Base-by-base conservation (phyloP, 306 rosid genomes). In the Arachis stenosperma region DNA sequence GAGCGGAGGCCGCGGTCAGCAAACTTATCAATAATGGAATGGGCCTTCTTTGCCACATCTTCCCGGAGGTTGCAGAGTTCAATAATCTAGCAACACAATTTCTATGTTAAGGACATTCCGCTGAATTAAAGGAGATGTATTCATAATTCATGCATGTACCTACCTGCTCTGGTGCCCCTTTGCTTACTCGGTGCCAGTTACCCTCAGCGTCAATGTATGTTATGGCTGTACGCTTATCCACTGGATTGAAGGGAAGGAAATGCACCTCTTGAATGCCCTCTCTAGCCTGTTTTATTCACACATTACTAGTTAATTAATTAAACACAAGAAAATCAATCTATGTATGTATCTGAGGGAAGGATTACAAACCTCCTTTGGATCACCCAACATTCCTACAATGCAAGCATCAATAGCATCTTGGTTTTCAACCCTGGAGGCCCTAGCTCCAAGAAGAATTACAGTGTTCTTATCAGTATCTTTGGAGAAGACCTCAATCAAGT, bases 151-250 rank as follows among this genome's bases (percentile, higher is more conserved):
- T 33, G 37, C 4, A 33, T 33, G 4, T 30, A 53, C 46, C 39
- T 71, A 91, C 97, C 90, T 92, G 98, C 77, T 93, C 98, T 2
- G 97, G 98, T 63, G 98, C 98, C 9, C 97, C 98, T 82, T 93
- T 93, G 90, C 96, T 93, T 13, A 86, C 89, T 67, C 98, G 67
- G 70, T 84, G 86, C 98, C 98, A 93, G 6, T 86, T 86, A n/a
- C 93, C 89, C 0, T 79, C 48, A 8, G 55, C 2, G 73, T 93
- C 98, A 4, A 84, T 79, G 77, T 88, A 93, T 71, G 98, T 90
- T 47, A 93, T 88, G 73, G 98, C 98, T 7, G 98, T 90, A 74
- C 97, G 97, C 86, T 93, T 93, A 14, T 89, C 97, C 53, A 90
- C 96, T 5, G 98, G 98, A 79, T 93, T 93, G 36, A 93, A 93